Percentiles rank a stretch among this genome's conserved stretches.
Evolutionary conservation across 2,329 filamentous ascomycete genomes (phyloP).

Genomic region (Madurella mycetomatis): DNA sequence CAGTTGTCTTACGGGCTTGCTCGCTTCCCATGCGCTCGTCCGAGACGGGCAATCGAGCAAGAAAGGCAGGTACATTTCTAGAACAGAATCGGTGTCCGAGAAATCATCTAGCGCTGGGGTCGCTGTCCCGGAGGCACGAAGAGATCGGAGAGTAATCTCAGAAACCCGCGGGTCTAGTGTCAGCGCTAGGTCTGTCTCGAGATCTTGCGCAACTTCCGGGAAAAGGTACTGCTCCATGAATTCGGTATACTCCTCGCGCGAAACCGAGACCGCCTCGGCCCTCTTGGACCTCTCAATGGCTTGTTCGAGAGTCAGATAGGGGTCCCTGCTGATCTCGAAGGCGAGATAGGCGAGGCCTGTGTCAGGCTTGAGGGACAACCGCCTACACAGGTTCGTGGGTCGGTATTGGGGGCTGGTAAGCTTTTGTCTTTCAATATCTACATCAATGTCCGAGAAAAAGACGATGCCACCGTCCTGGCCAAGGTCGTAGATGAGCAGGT

Average conservation of each 20-base stretch:
- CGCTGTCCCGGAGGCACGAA: background rate
- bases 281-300: constrained; percentile 25
- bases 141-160: constrained; percentile 26
- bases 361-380: constrained; percentile 24
- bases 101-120: background rate
- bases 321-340: constrained; percentile 31
- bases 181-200: background rate
- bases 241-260: constrained; percentile 23
- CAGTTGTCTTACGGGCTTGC: constrained; percentile 32
- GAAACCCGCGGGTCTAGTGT: constrained; percentile 29
- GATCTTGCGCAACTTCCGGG: constrained; percentile 14
- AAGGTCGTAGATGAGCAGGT: constrained; percentile 72
- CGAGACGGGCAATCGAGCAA: constrained; percentile 37
- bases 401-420: constrained; percentile 25
- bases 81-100: background rate
- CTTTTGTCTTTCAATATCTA: background rate
- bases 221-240: constrained; percentile 28
- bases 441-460: constrained; percentile 62
- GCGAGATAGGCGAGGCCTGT: constrained; percentile 28
- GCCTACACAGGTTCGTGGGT: constrained; percentile 22
- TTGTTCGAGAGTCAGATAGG: constrained; percentile 22
- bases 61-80: constrained; percentile 37
- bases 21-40: constrained; percentile 38
- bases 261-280: constrained; percentile 7
- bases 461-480: constrained; percentile 57